phyloP scores from a whole-genome alignment of 306 rosid genomes.

The Malus fusca region DNA sequence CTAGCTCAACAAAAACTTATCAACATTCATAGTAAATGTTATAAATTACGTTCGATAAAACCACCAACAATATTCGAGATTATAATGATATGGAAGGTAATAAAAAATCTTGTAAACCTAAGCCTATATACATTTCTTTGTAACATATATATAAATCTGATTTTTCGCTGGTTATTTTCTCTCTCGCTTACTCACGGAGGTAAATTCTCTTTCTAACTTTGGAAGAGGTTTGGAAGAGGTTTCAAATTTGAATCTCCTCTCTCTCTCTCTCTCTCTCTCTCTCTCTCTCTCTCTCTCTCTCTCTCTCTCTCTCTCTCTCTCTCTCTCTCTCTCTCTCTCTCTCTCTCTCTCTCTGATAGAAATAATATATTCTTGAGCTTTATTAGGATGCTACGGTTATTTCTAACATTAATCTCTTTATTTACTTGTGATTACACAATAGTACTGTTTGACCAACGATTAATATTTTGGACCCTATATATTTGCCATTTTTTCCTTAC shows the following conservation, averaged over 20 bases:
- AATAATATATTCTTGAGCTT: background rate
- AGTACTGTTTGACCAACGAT: background rate
- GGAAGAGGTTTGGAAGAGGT: no score
- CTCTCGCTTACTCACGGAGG: no score
- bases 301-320: no score
- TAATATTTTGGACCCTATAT: no score
- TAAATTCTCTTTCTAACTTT: no score
- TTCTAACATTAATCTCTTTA: background rate
- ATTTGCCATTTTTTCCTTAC: background rate
- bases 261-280: no score
- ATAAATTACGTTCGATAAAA: background rate
- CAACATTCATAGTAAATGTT: background rate
- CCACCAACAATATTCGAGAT: background rate
- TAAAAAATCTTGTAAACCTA: background rate
- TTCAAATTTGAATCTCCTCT: no score
- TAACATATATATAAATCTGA: background rate
- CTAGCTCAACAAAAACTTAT: background rate
- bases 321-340: no score
- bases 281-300: no score
- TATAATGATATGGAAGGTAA: conserved; percentile 1
- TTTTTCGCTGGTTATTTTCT: background rate
- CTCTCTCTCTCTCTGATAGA: no score
- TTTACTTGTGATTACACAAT: background rate
- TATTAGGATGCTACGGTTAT: background rate
- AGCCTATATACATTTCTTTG: no score